Base-by-base conservation (phyloP, 2,329 filamentous ascomycete species). In the Penicillium sp. region DNA sequence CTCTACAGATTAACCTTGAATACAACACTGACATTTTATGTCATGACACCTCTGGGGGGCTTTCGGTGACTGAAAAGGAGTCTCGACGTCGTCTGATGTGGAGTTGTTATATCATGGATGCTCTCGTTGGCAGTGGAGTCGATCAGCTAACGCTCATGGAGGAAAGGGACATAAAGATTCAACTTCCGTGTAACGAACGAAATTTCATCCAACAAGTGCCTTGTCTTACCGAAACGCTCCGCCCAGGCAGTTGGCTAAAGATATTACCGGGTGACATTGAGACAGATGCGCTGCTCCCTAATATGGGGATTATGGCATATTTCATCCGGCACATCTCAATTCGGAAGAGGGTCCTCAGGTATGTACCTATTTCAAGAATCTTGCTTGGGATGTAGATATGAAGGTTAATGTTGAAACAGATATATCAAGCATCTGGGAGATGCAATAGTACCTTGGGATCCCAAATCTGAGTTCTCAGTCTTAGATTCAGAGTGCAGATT, bases 1-100 rank as follows among this genome's bases (percentile, higher is more conserved):
- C 66, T 1, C 55, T 71, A 10, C 67, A 71, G 44, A 64, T 71
- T 10, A 71, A 70, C 44, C 40, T 70, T 5, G 69, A 71, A 52
- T 66, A 67, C 42, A 68, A 69, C 39, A 64, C 63, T 13, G 69
- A 71, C 40, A 43, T 71, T 6, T 58, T 70, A 5, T 65, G 66
- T 38, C 62, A 59, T 6, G 62, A 68, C 11, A 29, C 46, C 4
- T 55, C 60, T 0, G 42, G 49, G 18, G 52, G 58, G 5, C 58
- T 58, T n/a, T 60, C 59, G 8, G 53, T 56, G 5, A 64, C 64
- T 1, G 60, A 46, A 11, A 69, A 65, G 38, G 68, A 71, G 44
- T 68, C 63, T 14, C 60, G 69, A 2, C 52, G 69, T 11, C 66
- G 69, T 10, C 55, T 70, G 10, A 65, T 70, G 61, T 71, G 69